A percentile compares a stretch with the other conserved stretches of the same genome.
These are phyloP conservation scores for Paecilomyces sp. DNA, from an alignment of 2,329 filamentous ascomycete species.

Conservation along the genomic window DNA sequence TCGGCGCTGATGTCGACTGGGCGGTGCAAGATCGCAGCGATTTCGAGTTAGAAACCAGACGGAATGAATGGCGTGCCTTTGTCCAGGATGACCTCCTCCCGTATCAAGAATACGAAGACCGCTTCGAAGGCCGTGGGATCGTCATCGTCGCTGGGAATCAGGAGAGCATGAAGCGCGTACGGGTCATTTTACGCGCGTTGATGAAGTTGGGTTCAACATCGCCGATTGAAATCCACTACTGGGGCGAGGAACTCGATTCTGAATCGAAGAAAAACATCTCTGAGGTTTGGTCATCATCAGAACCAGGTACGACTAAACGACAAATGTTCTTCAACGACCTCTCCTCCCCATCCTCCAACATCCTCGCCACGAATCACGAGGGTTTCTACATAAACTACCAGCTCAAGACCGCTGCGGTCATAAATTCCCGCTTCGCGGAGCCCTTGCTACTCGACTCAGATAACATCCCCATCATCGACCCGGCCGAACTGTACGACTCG, in stretches of 20 bases:
- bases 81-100: background rate
- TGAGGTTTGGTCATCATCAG: background rate
- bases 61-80: background rate
- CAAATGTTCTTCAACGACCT: background rate
- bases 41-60: background rate
- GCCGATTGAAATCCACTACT: slow-evolving; percentile 6
- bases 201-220: slow-evolving; percentile 11
- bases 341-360: background rate
- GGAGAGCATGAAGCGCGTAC: slow-evolving; percentile 13
- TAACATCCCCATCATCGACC: slow-evolving; percentile 26
- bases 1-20: background rate
- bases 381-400: background rate
- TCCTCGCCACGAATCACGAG: background rate
- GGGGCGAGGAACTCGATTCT: background rate
- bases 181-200: slow-evolving; percentile 12
- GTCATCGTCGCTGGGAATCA: slow-evolving; percentile 22
- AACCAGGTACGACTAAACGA: background rate
- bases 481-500: slow-evolving; percentile 21
- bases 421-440: slow-evolving; percentile 31
- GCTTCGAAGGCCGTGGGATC: slow-evolving; percentile 20
- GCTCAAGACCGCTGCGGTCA: slow-evolving; percentile 23
- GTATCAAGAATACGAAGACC: slow-evolving; percentile 4
- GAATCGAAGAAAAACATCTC: background rate
- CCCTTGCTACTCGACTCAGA: slow-evolving; percentile 29
- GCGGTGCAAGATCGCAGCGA: background rate